These are phyloP conservation scores for Kregervanrija fluxuum DNA, from an alignment of 805 yeast species.

Conservation along the genomic window DNA sequence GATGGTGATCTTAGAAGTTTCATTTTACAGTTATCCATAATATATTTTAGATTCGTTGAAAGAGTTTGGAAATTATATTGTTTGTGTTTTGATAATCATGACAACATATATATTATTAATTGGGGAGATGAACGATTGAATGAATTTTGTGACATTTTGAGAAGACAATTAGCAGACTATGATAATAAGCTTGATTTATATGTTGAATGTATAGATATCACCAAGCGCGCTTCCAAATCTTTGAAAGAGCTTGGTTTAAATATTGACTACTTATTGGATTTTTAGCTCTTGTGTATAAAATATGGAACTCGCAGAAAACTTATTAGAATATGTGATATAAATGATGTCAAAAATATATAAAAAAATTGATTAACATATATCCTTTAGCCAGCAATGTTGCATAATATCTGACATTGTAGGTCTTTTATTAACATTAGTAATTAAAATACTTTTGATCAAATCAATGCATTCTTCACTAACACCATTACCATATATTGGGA, in stretches of 20 bases:
- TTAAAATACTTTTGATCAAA: slow-evolving; percentile 58
- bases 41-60: slow-evolving; percentile 53
- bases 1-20: slow-evolving; percentile 49
- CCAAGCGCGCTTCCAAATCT: slow-evolving; percentile 53
- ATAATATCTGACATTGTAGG: slow-evolving; percentile 69
- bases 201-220: slow-evolving; percentile 45
- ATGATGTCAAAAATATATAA: slow-evolving; percentile 5
- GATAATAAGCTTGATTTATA: slow-evolving; percentile 46
- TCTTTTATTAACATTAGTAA: slow-evolving; percentile 57
- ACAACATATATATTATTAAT: slow-evolving; percentile 42
- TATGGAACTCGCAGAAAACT: no score
- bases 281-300: no score
- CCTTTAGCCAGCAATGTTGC: slow-evolving; percentile 61
- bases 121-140: slow-evolving; percentile 69
- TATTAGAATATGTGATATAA: no score
- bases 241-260: slow-evolving; percentile 63
- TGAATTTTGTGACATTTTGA: slow-evolving; percentile 50
- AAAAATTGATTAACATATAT: slow-evolving; percentile 24
- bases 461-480: slow-evolving; percentile 54
- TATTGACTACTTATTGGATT: slow-evolving; percentile 54
- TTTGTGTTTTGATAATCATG: slow-evolving; percentile 34
- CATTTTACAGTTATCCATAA: slow-evolving; percentile 53
- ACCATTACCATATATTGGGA: slow-evolving; percentile 44
- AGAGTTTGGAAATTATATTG: slow-evolving; percentile 51
- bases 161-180: slow-evolving; percentile 62